Evolutionary conservation across 108 stramenopile genomes (phyloP), one percentile per base, ranked within the genome.

Genomic region (Discostella pseudostelligera): DNA sequence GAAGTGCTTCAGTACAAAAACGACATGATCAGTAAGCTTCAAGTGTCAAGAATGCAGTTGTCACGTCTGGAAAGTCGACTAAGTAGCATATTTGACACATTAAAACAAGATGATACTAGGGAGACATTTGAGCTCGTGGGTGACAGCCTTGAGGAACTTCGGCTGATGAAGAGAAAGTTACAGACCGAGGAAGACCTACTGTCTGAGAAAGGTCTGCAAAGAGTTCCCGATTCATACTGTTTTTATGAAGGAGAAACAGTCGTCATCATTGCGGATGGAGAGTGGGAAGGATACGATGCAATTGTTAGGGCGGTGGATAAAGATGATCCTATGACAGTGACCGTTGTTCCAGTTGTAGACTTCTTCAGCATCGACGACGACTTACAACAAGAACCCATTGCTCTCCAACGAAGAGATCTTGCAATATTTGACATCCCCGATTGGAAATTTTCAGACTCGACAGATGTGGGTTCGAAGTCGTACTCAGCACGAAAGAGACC

Each of bases 381-480:
- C 19, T 22, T 56, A 47, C 3, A 46, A 46, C 56, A 61, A 21
- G 43, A 54, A 29, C 28, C 59, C 5, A 59, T 88, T 2, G 55
- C 72, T 16, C 36, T 88, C 8, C 74, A 78, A 19, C 71, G 88
- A 45, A 64, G 59, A 32, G 83, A 89, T 29, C 24, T 93, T 32
- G 91, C 88, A 19, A 67, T 93, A 14, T 93, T 87, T 83, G 82
- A 88, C 51, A 78, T 80, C 59, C 75, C 70, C 13, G 51, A 60
- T 49, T n/a, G 22, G 25, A 71, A 79, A 10, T 45, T 32, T 6
- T 21, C 32, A 3, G 46, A 36, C 14, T 49, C 12, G 20, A 3
- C 56, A n/a, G 28, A 57, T 10, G 37, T n/a, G 28, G n/a, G 16
- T 39, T 17, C 35, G 32, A 35, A 2, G 14, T 39, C 43, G 19